Conservation (phyloP, 352 stramenopile species). For the Phytophthora pini region DNA sequence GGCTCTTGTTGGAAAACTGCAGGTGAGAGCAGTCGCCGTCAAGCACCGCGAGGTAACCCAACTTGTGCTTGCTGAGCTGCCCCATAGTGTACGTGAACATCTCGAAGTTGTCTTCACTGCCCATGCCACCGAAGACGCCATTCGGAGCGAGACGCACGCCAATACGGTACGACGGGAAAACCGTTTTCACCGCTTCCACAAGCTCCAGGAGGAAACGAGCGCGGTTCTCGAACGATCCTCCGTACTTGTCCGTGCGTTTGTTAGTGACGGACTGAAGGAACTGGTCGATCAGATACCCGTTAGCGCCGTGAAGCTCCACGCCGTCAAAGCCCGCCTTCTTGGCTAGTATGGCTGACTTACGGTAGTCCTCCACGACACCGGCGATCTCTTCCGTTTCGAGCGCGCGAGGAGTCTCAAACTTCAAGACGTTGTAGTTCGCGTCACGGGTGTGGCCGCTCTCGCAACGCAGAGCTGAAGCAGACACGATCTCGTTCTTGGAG, state of each 20-base stretch:
- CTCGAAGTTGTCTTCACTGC: constrained; percentile 47
- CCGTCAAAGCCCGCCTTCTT: constrained; percentile 74
- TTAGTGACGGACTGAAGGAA: constrained; percentile 85
- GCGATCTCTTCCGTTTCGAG: constrained; percentile 82
- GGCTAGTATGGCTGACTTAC: constrained; percentile 43
- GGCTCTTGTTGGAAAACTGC: constrained; percentile 31
- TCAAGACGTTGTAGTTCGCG: constrained; percentile 31
- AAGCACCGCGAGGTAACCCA: constrained; percentile 43
- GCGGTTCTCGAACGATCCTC: constrained; percentile 40
- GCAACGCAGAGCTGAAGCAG: constrained; percentile 38
- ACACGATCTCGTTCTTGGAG: constrained; percentile 51
- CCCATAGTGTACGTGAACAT: constrained; percentile 48
- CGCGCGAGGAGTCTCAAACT: constrained; percentile 51
- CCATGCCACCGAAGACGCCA: constrained; percentile 17
- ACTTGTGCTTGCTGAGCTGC: constrained; percentile 34
- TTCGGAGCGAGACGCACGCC: constrained; percentile 43
- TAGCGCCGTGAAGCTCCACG: constrained; percentile 75
- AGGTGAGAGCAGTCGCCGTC: constrained; percentile 22
- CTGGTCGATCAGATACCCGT: constrained; percentile 93
- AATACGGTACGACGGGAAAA: constrained; percentile 31
- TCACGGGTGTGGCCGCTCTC: constrained; percentile 28
- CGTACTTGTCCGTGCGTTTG: constrained; percentile 71
- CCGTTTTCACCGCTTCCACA: constrained; percentile 57
- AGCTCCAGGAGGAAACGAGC: constrained; percentile 69
- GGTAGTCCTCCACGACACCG: constrained; percentile 65